These are phyloP conservation scores for Penicillium dipodomyicola DNA, from an alignment of 495 filamentous ascomycete species.

Conservation along the genomic window DNA sequence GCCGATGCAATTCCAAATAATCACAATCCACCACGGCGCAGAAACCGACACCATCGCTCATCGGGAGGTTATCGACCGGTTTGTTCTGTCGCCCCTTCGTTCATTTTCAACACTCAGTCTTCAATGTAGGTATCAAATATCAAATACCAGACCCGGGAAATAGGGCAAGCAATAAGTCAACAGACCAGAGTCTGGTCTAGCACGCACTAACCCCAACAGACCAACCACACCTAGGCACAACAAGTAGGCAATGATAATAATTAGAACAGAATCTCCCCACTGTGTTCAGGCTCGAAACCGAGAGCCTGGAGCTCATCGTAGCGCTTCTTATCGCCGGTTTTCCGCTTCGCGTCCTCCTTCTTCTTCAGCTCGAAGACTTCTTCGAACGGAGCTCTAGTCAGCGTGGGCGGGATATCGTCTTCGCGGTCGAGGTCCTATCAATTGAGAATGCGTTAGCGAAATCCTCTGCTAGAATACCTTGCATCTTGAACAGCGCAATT, in stretches of 20 bases:
- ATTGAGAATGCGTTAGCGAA: not conserved
- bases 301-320: conserved; percentile 64
- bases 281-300: conserved; percentile 86
- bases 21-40: not conserved
- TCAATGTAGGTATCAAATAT: not conserved
- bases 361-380: conserved; percentile 72
- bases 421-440: conserved; percentile 84
- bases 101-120: not conserved
- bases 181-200: not conserved
- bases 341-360: conserved; percentile 63
- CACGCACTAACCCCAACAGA: not conserved
- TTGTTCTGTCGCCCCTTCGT: not conserved
- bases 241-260: not conserved
- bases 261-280: conserved; percentile 70
- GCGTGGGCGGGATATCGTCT: conserved; percentile 74
- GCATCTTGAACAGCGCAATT: not conserved
- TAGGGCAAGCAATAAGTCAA: not conserved
- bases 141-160: not conserved
- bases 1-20: conserved; percentile 1
- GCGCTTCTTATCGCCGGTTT: conserved; percentile 67
- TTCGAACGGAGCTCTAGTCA: conserved; percentile 63
- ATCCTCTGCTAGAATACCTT: not conserved
- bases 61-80: not conserved
- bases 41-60: not conserved
- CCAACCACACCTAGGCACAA: not conserved